Evolutionary conservation across 345 rosid genomes (phyloP).

Genomic region (Eucalyptus albens): DNA sequence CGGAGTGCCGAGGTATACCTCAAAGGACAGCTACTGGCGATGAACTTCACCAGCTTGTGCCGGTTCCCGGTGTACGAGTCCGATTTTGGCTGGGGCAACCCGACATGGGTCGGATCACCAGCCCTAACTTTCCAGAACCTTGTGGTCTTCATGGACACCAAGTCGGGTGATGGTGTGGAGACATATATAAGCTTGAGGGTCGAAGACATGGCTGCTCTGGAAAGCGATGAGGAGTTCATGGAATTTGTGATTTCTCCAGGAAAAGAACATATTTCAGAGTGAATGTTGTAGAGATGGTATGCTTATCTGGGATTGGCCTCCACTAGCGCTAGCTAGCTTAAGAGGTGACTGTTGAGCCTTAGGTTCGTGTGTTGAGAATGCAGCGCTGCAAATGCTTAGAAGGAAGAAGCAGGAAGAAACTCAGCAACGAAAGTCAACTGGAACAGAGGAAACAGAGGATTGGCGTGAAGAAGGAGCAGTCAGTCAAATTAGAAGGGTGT

Average conservation of each 20-base stretch:
- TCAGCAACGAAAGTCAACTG: too few species aligned
- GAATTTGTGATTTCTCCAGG: neutral
- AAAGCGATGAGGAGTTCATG: slow-evolving; percentile 3
- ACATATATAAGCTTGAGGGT: slow-evolving; percentile 2
- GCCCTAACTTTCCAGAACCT: slow-evolving; percentile 4
- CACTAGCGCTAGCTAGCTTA: neutral
- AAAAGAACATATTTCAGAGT: neutral
- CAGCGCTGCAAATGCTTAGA: neutral
- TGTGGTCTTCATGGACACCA: slow-evolving; percentile 4
- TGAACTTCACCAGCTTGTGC: slow-evolving; percentile 20
- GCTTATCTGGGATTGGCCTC: neutral
- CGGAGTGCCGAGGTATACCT: neutral
- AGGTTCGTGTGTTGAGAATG: neutral
- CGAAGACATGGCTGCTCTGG: slow-evolving; percentile 16
- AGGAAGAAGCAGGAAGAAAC: too few species aligned
- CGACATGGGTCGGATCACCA: slow-evolving; percentile 7
- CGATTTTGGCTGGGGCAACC: slow-evolving; percentile 25
- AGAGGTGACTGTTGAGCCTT: neutral
- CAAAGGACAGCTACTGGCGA: slow-evolving; percentile 4
- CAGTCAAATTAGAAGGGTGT: too few species aligned
- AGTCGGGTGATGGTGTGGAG: slow-evolving; percentile 11
- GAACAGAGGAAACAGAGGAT: too few species aligned
- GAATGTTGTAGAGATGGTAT: neutral
- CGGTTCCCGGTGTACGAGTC: slow-evolving; percentile 15
- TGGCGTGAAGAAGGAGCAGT: too few species aligned